A percentile compares a stretch with the other conserved stretches of the same genome.
Conservation (phyloP, 805 yeast genomes). For the Schizosaccharomyces lindneri region DNA sequence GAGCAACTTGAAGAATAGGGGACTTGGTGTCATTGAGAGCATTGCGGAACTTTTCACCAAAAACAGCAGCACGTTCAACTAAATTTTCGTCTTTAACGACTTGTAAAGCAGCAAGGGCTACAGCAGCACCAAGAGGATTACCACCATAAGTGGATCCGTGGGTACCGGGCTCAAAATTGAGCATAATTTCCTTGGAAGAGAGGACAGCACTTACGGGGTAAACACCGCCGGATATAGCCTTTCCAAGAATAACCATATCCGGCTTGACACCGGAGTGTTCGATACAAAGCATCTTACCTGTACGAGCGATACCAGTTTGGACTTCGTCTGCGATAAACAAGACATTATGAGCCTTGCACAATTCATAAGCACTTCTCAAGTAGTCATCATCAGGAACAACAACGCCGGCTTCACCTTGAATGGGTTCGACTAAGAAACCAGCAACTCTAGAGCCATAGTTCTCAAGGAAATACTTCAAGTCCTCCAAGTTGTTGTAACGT, state of each 20-base stretch:
- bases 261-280: slow-evolving; percentile 74
- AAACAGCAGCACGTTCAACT: slow-evolving; percentile 45
- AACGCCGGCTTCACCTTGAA: slow-evolving; percentile 91
- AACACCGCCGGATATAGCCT: slow-evolving; percentile 89
- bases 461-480: slow-evolving; percentile 56
- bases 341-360: slow-evolving; percentile 65
- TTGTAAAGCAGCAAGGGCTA: slow-evolving; percentile 76
- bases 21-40: slow-evolving; percentile 16
- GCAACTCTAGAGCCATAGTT: slow-evolving; percentile 74
- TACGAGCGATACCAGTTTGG: slow-evolving; percentile 93
- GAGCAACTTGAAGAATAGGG: slow-evolving; percentile 34
- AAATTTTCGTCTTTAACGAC: slow-evolving; percentile 73
- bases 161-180: slow-evolving; percentile 74
- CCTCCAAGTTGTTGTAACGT: slow-evolving; percentile 70
- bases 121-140: slow-evolving; percentile 80
- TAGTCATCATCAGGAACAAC: slow-evolving; percentile 77
- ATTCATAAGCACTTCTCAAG: slow-evolving; percentile 31
- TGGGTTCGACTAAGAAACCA: slow-evolving; percentile 79
- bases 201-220: slow-evolving; percentile 78
- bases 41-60: slow-evolving; percentile 45
- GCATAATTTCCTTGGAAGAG: slow-evolving; percentile 75
- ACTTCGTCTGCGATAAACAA: slow-evolving; percentile 86
- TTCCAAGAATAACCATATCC: slow-evolving; percentile 71
- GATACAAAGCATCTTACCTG: slow-evolving; percentile 78
- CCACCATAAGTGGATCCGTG: slow-evolving; percentile 98